phyloP scores from a whole-genome alignment of 495 filamentous ascomycete species.

The Trichocladium antarcticum region DNA sequence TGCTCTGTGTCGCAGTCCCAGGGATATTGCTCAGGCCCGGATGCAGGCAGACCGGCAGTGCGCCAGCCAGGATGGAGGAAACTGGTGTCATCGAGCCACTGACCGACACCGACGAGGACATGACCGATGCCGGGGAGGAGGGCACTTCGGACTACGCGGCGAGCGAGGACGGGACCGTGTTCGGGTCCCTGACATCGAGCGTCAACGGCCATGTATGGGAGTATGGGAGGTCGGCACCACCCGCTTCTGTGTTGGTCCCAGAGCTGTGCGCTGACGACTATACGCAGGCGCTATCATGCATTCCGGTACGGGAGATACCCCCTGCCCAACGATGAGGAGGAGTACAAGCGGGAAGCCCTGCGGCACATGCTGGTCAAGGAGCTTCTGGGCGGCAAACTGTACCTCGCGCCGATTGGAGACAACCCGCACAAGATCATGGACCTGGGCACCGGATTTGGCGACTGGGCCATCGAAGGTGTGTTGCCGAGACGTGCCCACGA shows the following conservation, averaged over 20 bases:
- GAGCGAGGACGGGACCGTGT: conserved; percentile 17
- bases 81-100: conserved; percentile 16
- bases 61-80: conserved; percentile 18
- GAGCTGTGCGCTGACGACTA: not conserved
- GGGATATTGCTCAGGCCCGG: not conserved
- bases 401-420: conserved; percentile 46
- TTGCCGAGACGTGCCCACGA: not conserved
- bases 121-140: conserved; percentile 8
- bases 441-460: conserved; percentile 51
- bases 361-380: conserved; percentile 50
- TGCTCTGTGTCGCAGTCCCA: no score
- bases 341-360: conserved; percentile 34
- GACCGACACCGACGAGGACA: conserved; percentile 9
- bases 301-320: conserved; percentile 27
- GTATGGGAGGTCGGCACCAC: conserved; percentile 23
- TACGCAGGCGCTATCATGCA: conserved; percentile 25
- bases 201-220: conserved; percentile 28
- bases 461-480: conserved; percentile 57
- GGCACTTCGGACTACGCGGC: conserved; percentile 28
- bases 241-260: not conserved
- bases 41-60: conserved; percentile 2
- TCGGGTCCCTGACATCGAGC: conserved; percentile 27
- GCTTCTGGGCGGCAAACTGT: conserved; percentile 46
- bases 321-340: conserved; percentile 31
- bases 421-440: conserved; percentile 54